Percentiles rank a stretch among this genome's conserved stretches.
phyloP scores from a whole-genome alignment of 305 asterid species.

The Salvia sclarea region DNA sequence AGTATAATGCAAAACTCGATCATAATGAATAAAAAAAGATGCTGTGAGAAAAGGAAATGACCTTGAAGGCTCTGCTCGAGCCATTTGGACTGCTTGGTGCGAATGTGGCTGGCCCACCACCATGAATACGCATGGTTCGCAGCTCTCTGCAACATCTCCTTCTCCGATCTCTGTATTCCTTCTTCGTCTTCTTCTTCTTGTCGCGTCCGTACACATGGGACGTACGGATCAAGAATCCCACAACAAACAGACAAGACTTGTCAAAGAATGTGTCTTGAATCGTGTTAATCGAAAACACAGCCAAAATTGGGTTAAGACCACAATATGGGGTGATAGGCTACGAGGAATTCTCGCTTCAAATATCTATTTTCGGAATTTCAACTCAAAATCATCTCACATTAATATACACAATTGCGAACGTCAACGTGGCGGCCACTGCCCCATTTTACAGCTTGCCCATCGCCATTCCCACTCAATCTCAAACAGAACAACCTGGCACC shows the following conservation, averaged over 20 bases:
- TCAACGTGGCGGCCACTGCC: slow-evolving; percentile 48
- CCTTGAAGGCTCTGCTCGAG: slow-evolving; percentile 65
- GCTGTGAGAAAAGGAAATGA: not conserved
- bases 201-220: slow-evolving; percentile 2
- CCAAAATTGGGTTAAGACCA: slow-evolving; percentile 28
- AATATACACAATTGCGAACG: slow-evolving; percentile 26
- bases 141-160: slow-evolving; percentile 67
- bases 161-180: slow-evolving; percentile 20
- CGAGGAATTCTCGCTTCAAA: slow-evolving; percentile 43
- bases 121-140: slow-evolving; percentile 67
- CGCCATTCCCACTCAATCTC: not conserved
- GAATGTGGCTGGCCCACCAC: slow-evolving; percentile 76
- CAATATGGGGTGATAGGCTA: slow-evolving; percentile 30
- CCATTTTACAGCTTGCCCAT: not conserved
- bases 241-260: slow-evolving; percentile 22
- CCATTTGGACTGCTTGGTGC: slow-evolving; percentile 72
- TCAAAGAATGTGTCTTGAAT: no score
- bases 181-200: not conserved
- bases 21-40: no score
- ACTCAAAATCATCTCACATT: slow-evolving; percentile 14
- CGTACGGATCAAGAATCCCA: slow-evolving; percentile 21
- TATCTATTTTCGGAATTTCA: slow-evolving; percentile 35
- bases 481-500: slow-evolving; percentile 22
- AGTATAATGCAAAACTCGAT: no score
- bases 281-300: slow-evolving; percentile 3